Evolutionary conservation across 208 protist species (phyloP), one percentile per base, ranked within the genome.

Genomic region (Wallacemonas sp.): DNA sequence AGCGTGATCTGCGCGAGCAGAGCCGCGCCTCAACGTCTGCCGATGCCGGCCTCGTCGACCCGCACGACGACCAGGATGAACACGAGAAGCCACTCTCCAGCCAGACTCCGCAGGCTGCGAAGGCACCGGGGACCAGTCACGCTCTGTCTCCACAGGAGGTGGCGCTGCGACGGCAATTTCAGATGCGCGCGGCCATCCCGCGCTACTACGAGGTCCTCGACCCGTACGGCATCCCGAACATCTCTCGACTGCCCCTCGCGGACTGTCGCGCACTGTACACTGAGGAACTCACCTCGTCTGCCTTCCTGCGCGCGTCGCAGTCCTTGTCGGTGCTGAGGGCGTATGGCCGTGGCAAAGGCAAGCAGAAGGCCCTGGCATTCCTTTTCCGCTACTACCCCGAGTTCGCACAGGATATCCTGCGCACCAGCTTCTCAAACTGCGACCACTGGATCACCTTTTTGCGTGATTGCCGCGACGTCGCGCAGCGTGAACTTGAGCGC

Each of bases 201-300:
- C 39, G 30, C n/a, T 29, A 66, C 54, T 82, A 85, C 32, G 41
- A 76, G 6, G 62, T 67, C 1, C 24, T 94, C n/a, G 80, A 87
- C 49, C 83, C 87, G 0, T 74, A 83, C 68, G 69, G 70, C 34
- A 64, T 94, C 5, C 87, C 87, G n/a, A 94, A 91, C 65, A 55
- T 89, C n/a, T 44, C 52, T 24, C 64, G 57, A 17, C 17, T 57
- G 16, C 41, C 65, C 26, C 24, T 49, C 16, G 16, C 14, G 27
- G 56, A 55, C 21, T 67, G 90, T 9, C 41, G 76, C 41, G 41
- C 65, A 19, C 60, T 94, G 16, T 77, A 84, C 64, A 66, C 58
- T 0, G 76, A 76, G 0, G 49, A 85, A 12, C 68, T 76, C 24
- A 62, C 66, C 34, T 91, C 84, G 1, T 3, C 57, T 0, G 76